Conservation (phyloP, 2,329 filamentous ascomycete genomes). For the Exserohilum turcica region DNA sequence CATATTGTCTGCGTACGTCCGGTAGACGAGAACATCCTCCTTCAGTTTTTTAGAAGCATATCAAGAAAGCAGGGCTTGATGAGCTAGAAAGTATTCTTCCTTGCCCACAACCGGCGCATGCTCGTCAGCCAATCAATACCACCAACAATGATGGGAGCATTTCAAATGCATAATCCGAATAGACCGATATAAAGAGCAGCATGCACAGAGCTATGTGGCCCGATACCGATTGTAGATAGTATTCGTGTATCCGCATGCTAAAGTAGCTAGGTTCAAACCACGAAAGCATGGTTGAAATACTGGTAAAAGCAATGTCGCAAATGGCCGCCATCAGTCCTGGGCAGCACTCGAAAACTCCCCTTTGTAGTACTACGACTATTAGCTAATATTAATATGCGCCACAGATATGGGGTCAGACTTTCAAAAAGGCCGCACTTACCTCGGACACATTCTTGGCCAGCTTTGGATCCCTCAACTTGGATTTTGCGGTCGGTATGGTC, state of each 20-base stretch:
- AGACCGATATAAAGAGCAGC: too few relatives aligned
- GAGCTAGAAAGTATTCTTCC: too few relatives aligned
- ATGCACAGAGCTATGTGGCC: not conserved
- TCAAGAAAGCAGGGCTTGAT: too few relatives aligned
- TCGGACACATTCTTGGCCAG: conserved; percentile 43
- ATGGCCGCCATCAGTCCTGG: conserved; percentile 17
- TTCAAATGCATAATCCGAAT: too few relatives aligned
- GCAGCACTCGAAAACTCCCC: conserved; percentile 33
- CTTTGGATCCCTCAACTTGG: conserved; percentile 35
- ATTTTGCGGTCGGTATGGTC: conserved; percentile 50
- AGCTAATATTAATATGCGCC: conserved; percentile 9
- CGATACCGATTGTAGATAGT: too few relatives aligned
- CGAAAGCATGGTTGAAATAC: not conserved
- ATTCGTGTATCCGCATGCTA: not conserved
- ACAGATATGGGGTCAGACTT: conserved; percentile 28
- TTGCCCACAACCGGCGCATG: too few relatives aligned
- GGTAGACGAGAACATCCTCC: too few relatives aligned
- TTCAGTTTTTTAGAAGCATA: too few relatives aligned
- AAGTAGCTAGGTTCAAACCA: not conserved
- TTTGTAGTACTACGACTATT: conserved; percentile 34
- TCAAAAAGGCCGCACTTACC: conserved; percentile 43
- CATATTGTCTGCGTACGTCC: too few relatives aligned
- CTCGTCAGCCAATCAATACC: too few relatives aligned
- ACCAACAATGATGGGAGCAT: too few relatives aligned
- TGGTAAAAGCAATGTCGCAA: not conserved